Conservation (phyloP, 2,329 filamentous ascomycete species). For the Thielaviopsis ethacetica region DNA sequence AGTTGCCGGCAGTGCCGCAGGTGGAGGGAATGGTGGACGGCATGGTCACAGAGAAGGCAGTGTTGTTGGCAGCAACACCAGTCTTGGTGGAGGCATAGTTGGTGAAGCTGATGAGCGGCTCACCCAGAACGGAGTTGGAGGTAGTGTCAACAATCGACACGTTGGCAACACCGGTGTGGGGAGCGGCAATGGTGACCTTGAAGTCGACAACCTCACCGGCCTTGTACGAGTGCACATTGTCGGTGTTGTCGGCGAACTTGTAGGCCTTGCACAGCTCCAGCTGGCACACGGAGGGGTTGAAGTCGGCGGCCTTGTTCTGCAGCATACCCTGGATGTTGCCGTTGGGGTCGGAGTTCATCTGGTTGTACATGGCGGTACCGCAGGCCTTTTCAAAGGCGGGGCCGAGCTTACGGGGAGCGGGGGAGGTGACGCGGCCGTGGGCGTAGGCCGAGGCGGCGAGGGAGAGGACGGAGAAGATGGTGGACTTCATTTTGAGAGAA, state of each 20-base stretch:
- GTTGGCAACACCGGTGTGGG: constrained; percentile 32
- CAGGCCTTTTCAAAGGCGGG: constrained; percentile 27
- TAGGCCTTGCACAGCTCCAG: constrained; percentile 29
- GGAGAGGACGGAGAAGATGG: constrained; percentile 5
- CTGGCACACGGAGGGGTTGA: constrained; percentile 15
- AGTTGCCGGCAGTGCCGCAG: constrained; percentile 19
- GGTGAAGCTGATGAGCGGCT: constrained; percentile 36
- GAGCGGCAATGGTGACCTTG: constrained; percentile 24
- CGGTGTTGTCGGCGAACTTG: constrained; percentile 28
- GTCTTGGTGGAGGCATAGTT: constrained; percentile 33
- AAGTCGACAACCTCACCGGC: constrained; percentile 28
- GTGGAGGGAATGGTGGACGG: constrained; percentile 17
- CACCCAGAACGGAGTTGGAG: constrained; percentile 34
- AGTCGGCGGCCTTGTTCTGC: constrained; percentile 14
- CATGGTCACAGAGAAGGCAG: constrained; percentile 26
- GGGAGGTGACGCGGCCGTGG: constrained; percentile 28
- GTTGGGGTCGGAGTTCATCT: constrained; percentile 20
- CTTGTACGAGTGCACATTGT: constrained; percentile 25
- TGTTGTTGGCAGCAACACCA: constrained; percentile 25
- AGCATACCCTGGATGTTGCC: constrained; percentile 23
- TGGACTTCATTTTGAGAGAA: constrained; percentile 9
- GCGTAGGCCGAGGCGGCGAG: constrained; percentile 19
- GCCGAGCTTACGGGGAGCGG: constrained; percentile 25
- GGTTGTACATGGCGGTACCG: constrained; percentile 24
- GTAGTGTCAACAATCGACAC: constrained; percentile 40